Evolutionary conservation across 305 asterid species (phyloP).

Genomic region (Nicotiana rustica): DNA sequence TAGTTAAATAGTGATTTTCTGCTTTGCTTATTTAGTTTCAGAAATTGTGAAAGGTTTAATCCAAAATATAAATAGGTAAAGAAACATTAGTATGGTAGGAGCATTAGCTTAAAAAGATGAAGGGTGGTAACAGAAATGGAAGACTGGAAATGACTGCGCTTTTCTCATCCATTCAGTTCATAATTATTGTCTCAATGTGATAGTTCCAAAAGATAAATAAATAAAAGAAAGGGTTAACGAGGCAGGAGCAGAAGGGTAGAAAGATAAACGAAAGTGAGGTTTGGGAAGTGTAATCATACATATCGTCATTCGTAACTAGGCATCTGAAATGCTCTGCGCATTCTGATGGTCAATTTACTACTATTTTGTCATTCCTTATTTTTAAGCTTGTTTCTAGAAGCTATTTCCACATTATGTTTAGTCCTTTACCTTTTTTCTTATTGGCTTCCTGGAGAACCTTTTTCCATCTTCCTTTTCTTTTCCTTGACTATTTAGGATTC

Average conservation of each 20-base stretch:
- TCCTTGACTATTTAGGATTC: background rate
- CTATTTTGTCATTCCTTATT: background rate
- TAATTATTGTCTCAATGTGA: background rate
- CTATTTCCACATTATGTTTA: slow-evolving; percentile 16
- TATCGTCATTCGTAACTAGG: slow-evolving; percentile 8
- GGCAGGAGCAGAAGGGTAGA: background rate
- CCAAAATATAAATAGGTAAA: background rate
- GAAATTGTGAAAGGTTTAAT: slow-evolving; percentile 19
- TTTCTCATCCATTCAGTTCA: background rate
- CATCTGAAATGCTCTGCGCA: slow-evolving; percentile 8
- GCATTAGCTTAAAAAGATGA: slow-evolving; percentile 10
- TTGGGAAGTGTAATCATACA: slow-evolving; percentile 17
- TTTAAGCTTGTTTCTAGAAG: background rate
- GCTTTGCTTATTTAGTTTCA: slow-evolving; percentile 1
- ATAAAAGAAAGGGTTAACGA: slow-evolving; percentile 20
- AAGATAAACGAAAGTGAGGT: slow-evolving; percentile 17
- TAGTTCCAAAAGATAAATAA: slow-evolving; percentile 2
- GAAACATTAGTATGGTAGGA: slow-evolving; percentile 6
- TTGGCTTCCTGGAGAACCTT: background rate
- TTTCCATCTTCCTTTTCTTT: slow-evolving; percentile 5
- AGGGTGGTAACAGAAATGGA: background rate
- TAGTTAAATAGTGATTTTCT: no score
- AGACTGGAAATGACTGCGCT: background rate
- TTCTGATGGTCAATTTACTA: background rate
- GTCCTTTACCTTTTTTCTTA: background rate